Evolutionary conservation across 176 grass and related monocot species (phyloP).

Genomic region (Carex myosuroides): DNA sequence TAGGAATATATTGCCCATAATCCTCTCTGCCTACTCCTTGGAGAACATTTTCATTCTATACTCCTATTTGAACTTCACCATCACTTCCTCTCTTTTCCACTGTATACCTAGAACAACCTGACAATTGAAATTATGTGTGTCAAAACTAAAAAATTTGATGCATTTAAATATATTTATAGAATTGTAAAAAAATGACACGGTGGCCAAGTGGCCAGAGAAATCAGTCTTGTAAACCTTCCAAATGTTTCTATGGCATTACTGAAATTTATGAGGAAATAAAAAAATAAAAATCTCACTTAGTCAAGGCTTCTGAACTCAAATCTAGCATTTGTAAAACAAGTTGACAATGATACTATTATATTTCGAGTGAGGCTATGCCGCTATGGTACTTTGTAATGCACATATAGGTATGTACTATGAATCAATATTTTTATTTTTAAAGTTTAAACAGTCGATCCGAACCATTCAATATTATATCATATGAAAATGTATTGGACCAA

Average conservation of each 20-base stretch:
- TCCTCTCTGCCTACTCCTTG: background rate
- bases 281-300: background rate
- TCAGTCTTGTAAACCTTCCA: background rate
- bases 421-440: too few species aligned
- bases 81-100: background rate
- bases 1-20: background rate
- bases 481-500: too few species aligned
- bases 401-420: too few species aligned
- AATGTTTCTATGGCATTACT: background rate
- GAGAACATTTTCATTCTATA: background rate
- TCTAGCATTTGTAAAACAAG: background rate
- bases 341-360: background rate
- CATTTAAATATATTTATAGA: background rate
- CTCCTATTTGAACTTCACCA: background rate
- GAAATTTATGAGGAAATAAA: background rate
- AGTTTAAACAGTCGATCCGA: too few species aligned
- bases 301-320: background rate
- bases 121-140: background rate
- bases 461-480: too few species aligned
- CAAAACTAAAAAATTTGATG: background rate
- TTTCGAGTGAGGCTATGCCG: background rate
- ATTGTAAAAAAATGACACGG: background rate
- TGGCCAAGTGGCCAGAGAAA: background rate
- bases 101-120: background rate
- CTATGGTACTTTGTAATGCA: too few species aligned